A percentile compares a stretch with the other conserved stretches of the same genome.
Evolutionary conservation across 129 eudicot genomes (phyloP).

Genomic region (Chrysanthemum seticuspe): DNA sequence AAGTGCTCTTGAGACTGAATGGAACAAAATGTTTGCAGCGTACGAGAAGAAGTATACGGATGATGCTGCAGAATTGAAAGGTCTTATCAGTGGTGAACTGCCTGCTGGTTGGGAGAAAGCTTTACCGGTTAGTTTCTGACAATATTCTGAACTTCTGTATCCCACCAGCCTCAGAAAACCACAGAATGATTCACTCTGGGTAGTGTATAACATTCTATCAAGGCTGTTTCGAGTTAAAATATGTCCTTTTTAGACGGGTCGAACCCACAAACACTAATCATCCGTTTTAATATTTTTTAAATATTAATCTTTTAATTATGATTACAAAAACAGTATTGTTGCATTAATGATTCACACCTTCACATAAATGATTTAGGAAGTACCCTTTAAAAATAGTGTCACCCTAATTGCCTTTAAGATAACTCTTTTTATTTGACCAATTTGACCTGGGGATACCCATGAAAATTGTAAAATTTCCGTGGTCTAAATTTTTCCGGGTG

Average conservation of each 20-base stretch:
- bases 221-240: not conserved
- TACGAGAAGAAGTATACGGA: constrained; percentile 52
- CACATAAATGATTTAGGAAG: too few relatives aligned
- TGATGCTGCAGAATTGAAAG: constrained; percentile 49
- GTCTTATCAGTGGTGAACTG: constrained; percentile 41
- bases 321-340: too few relatives aligned
- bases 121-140: constrained; percentile 47
- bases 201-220: too few relatives aligned
- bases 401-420: too few relatives aligned
- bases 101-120: constrained; percentile 68
- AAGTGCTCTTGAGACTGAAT: constrained; percentile 47
- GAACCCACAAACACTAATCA: too few relatives aligned
- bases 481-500: not conserved
- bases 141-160: not conserved
- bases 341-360: too few relatives aligned
- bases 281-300: too few relatives aligned
- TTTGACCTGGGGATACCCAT: too few relatives aligned
- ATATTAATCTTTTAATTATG: too few relatives aligned
- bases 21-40: constrained; percentile 56
- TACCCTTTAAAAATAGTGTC: too few relatives aligned
- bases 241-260: not conserved
- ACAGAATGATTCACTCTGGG: not conserved
- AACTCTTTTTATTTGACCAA: too few relatives aligned
- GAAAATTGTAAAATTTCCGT: too few relatives aligned
- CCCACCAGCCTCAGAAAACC: not conserved